phyloP scores from a whole-genome alignment of 139 green algal genomes.

The Coelastrella sp. region DNA sequence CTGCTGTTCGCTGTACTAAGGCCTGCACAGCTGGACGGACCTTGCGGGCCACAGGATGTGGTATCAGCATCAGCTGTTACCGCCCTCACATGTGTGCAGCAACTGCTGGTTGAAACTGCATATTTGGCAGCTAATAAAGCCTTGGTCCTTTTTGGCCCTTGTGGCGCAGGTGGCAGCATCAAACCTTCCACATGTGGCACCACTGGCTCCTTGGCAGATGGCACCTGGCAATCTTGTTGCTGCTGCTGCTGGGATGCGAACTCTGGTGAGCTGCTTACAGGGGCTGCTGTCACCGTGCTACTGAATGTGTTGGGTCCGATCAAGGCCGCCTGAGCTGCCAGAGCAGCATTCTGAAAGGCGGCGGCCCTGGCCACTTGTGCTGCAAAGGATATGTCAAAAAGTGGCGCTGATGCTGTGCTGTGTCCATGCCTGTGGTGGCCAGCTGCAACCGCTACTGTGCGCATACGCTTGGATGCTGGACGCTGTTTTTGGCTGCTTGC shows the following conservation, averaged over 20 bases:
- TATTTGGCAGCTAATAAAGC: slow-evolving; percentile 28
- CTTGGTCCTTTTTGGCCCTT: background rate
- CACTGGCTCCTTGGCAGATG: background rate
- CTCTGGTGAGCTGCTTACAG: background rate
- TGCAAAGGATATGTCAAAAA: background rate
- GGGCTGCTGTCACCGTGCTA: too few species aligned
- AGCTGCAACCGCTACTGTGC: too few species aligned
- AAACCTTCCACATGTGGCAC: background rate
- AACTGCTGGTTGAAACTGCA: background rate
- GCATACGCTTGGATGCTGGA: background rate
- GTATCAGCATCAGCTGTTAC: background rate
- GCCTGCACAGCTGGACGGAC: background rate
- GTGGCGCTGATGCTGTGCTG: background rate
- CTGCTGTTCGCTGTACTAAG: slow-evolving; percentile 5
- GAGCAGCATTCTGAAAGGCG: background rate
- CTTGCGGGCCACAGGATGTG: background rate
- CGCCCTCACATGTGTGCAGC: background rate
- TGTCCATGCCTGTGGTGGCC: background rate
- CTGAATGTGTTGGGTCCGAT: background rate
- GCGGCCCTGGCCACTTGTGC: background rate
- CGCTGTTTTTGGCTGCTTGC: background rate
- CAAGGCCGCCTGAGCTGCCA: background rate
- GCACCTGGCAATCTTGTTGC: background rate
- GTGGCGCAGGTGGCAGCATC: background rate
- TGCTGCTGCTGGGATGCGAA: background rate